Conservation (phyloP, 768 basidiomycete species). For the Amanita molliuscula region DNA sequence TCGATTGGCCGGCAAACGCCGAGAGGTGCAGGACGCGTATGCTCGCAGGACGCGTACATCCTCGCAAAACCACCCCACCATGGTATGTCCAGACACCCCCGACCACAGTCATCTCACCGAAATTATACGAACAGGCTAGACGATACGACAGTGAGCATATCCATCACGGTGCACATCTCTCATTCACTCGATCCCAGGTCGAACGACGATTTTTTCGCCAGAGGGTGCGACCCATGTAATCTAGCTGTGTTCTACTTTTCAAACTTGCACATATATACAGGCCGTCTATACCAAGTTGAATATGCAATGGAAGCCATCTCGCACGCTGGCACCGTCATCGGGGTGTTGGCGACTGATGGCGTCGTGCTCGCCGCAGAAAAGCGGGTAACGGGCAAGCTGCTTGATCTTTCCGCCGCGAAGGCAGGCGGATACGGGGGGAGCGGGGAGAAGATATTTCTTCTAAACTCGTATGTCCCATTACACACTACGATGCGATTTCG, state of each 20-base stretch:
- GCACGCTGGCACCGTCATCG: conserved; percentile 89
- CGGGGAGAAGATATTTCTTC: conserved; percentile 94
- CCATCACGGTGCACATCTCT: conserved; percentile 10
- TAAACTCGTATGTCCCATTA: conserved; percentile 64
- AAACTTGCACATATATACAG: conserved; percentile 26
- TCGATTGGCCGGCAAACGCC: not conserved
- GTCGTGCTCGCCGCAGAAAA: conserved; percentile 93
- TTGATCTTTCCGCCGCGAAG: conserved; percentile 81
- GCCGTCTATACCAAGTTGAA: conserved; percentile 96
- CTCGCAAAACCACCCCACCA: not conserved
- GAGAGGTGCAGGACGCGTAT: not conserved
- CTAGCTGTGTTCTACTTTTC: conserved; percentile 3
- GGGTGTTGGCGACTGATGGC: conserved; percentile 82
- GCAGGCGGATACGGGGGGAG: conserved; percentile 90
- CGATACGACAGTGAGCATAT: conserved; percentile 80
- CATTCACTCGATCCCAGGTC: conserved; percentile 39
- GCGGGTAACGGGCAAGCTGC: conserved; percentile 95
- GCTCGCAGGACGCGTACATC: not conserved
- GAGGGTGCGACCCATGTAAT: conserved; percentile 52
- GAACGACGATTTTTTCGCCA: conserved; percentile 98
- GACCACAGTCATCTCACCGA: not conserved
- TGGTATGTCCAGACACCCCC: not conserved
- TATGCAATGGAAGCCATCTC: conserved; percentile 99
- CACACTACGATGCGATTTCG: not conserved
- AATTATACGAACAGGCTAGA: conserved; percentile 49